These are phyloP conservation scores for Cladophialophora carrionii DNA, from an alignment of 2,329 filamentous ascomycete species.

Conservation along the genomic window DNA sequence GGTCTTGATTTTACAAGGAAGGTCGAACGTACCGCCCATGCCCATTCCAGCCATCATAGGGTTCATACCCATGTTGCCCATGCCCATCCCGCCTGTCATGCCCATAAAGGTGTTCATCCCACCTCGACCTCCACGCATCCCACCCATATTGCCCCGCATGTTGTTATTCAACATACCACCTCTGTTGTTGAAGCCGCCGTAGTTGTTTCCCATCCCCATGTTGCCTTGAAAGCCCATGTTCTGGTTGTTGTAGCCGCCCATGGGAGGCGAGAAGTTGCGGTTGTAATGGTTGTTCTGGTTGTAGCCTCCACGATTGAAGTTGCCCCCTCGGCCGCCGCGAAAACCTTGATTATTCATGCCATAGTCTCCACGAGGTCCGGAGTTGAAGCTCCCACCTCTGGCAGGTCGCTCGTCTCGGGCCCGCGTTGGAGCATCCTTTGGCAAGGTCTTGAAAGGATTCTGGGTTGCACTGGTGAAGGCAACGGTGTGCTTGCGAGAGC, in stretches of 20 bases:
- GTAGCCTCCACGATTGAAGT: slow-evolving; percentile 53
- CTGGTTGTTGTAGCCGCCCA: slow-evolving; percentile 53
- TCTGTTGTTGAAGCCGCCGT: slow-evolving; percentile 55
- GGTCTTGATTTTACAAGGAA: slow-evolving; percentile 22
- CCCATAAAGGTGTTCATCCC: slow-evolving; percentile 62
- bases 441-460: slow-evolving; percentile 89
- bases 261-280: slow-evolving; percentile 53
- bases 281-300: slow-evolving; percentile 47
- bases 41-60: slow-evolving; percentile 60
- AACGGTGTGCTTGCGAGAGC: slow-evolving; percentile 68
- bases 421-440: slow-evolving; percentile 80
- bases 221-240: slow-evolving; percentile 52
- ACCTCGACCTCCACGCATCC: slow-evolving; percentile 63
- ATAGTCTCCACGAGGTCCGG: slow-evolving; percentile 44
- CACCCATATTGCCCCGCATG: slow-evolving; percentile 56
- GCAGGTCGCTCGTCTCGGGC: slow-evolving; percentile 62
- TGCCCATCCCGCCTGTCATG: slow-evolving; percentile 57
- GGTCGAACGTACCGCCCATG: slow-evolving; percentile 52
- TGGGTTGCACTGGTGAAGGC: slow-evolving; percentile 74
- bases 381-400: slow-evolving; percentile 51
- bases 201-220: slow-evolving; percentile 58
- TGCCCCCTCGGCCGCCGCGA: slow-evolving; percentile 54
- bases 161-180: slow-evolving; percentile 59
- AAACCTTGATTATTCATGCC: slow-evolving; percentile 58
- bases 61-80: slow-evolving; percentile 63